These are phyloP conservation scores for Colletotrichum abscissum DNA, from an alignment of 2,329 filamentous ascomycete species.

Conservation along the genomic window DNA sequence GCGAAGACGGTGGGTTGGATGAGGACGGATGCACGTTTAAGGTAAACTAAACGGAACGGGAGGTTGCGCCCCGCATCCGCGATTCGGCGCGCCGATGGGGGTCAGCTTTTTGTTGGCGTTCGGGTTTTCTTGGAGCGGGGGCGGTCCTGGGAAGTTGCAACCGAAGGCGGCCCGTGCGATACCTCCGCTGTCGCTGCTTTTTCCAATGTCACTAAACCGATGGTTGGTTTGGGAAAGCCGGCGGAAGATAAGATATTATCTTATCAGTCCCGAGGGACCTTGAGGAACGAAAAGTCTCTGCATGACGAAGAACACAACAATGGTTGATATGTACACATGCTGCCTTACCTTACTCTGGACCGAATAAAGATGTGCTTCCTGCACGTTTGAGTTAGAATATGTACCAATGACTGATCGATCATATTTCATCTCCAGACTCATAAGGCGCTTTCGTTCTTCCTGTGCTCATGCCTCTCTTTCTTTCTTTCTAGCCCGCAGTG, in stretches of 20 bases:
- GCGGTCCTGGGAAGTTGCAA: neutral
- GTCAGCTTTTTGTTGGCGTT: neutral
- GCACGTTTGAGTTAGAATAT: neutral
- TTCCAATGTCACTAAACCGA: neutral
- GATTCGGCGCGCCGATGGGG: constrained; percentile 20
- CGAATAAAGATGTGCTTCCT: neutral
- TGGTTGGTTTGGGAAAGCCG: neutral
- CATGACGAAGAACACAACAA: too few species aligned
- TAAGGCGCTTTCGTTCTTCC: neutral
- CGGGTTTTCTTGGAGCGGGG: neutral
- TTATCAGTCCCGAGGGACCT: too few species aligned
- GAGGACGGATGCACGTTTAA: neutral
- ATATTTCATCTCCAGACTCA: neutral
- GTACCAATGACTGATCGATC: neutral
- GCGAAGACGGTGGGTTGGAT: constrained; percentile 1
- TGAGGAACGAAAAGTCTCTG: too few species aligned
- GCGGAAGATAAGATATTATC: too few species aligned
- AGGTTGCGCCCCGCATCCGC: constrained; percentile 20
- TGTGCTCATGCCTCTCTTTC: neutral
- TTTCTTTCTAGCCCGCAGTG: neutral
- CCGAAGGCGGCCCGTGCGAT: neutral
- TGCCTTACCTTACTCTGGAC: neutral
- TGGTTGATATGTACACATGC: neutral
- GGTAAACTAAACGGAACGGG: constrained; percentile 1
- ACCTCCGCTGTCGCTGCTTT: constrained; percentile 17